Evolutionary conservation across 768 basidiomycete species (phyloP).

Genomic region (Austroboletus eburneus): DNA sequence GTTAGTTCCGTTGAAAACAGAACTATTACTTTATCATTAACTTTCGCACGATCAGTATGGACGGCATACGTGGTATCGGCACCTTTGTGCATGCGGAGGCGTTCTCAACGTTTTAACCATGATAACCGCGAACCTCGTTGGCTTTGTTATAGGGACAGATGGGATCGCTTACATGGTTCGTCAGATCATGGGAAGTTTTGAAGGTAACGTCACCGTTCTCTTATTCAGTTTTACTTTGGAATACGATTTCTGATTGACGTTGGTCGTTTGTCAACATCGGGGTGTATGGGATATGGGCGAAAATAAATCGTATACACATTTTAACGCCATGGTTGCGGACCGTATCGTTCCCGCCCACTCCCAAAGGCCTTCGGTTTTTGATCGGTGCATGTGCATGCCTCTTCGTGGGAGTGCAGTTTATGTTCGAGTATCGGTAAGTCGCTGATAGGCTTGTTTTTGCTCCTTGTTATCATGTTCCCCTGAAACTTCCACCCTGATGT

Average conservation of each 20-base stretch:
- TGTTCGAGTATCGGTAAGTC: constrained; percentile 92
- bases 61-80: constrained; percentile 73
- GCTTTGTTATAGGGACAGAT: constrained; percentile 88
- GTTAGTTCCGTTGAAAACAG: constrained; percentile 35
- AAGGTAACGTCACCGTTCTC: constrained; percentile 43
- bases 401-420: constrained; percentile 82
- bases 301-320: neutral
- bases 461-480: neutral
- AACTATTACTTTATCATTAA: neutral
- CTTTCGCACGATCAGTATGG: constrained; percentile 51
- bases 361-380: constrained; percentile 68
- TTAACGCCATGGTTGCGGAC: neutral
- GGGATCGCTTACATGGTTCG: constrained; percentile 64
- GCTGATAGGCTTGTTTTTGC: neutral
- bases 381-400: constrained; percentile 54
- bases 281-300: neutral
- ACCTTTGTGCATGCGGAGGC: constrained; percentile 76
- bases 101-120: constrained; percentile 83
- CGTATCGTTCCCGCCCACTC: neutral
- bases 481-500: neutral
- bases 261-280: neutral
- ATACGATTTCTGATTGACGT: constrained; percentile 1
- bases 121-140: constrained; percentile 91
- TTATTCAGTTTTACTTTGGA: neutral
- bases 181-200: constrained; percentile 58